Evolutionary conservation across 495 filamentous ascomycete species (phyloP), one percentile per base, ranked within the genome.

Genomic region (Xeromyces bisporus): DNA sequence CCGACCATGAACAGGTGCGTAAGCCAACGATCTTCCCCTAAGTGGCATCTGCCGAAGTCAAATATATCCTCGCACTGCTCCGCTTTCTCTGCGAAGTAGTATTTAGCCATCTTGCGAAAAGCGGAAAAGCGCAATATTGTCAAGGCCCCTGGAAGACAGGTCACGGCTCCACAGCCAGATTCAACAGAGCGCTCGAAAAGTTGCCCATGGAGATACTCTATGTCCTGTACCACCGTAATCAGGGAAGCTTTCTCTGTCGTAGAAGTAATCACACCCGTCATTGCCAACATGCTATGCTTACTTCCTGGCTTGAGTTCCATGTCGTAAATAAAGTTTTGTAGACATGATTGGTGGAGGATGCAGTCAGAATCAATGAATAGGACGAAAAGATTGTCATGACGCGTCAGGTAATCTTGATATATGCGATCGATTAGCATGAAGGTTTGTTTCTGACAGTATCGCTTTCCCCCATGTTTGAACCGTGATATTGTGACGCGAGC

Each of bases 1-100:
- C 85, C 87, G 42, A 97, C 89, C 89, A 97, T 97, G 63, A 97
- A 94, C 33, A 97, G 69, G 61, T 97, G 89, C 2, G 89, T 97
- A 35, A 97, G 64, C 87, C 89, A 96, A 26, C 89, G 71, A 56
- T 97, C 89, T 55, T 97, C 89, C 6, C 89, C 89, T 28, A 97
- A 56, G 55, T 97, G 86, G 43, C 82, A 86, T 55, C 94, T 96
- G 23, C 79, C 85, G 39, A 80, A 97, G 48, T 97, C 89, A 48
- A 97, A 97, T 12, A 96, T 66, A 56, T 97, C 89, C 24, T 92
- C 82, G 44, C 84, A 92, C 48, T 92, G 80, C 50, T 93, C 89
- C 10, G 83, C 83, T 47, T 94, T 93, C 56, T 96, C 89, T 9
- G 89, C 83, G 47, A 97, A 97, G 58, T 97, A 97, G 56, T 93